Percentiles rank a stretch among this genome's conserved stretches.
Evolutionary conservation across 768 basidiomycete species (phyloP).

Genomic region (Panaeolus papilionaceus): DNA sequence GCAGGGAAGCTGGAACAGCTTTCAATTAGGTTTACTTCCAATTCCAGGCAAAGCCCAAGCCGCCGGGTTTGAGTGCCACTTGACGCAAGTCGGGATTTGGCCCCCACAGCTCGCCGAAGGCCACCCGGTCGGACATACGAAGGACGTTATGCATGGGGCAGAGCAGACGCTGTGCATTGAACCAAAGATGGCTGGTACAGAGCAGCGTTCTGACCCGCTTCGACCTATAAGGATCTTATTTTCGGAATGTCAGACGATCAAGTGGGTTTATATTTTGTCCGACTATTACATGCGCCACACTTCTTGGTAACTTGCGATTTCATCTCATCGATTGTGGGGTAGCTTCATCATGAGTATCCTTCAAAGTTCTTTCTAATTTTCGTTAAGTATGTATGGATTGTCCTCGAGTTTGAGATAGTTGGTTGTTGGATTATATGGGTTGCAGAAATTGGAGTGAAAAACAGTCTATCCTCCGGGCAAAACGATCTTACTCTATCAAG

Average conservation of each 20-base stretch:
- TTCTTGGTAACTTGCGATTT: not conserved
- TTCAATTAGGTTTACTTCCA: not conserved
- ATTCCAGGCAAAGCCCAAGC: not conserved
- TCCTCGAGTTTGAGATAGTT: too few species aligned
- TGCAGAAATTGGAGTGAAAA: not conserved
- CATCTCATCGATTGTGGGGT: conserved; percentile 11
- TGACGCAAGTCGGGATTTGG: not conserved
- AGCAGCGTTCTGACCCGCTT: not conserved
- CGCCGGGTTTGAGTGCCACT: conserved; percentile 3
- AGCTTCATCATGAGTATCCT: not conserved
- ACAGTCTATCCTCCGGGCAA: not conserved
- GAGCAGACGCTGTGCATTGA: not conserved
- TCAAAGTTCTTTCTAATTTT: not conserved
- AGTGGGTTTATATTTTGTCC: not conserved
- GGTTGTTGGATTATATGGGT: not conserved
- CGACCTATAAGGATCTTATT: not conserved
- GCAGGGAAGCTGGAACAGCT: conserved; percentile 5
- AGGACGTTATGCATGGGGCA: not conserved
- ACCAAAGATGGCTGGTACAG: not conserved
- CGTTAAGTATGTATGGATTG: not conserved
- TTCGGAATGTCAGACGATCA: not conserved
- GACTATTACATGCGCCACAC: not conserved
- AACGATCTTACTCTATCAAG: not conserved
- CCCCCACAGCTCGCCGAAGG: conserved; percentile 5
- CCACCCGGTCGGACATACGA: not conserved